Evolutionary conservation across 495 filamentous ascomycete genomes (phyloP).

Genomic region (Annulohypoxylon stygium): DNA sequence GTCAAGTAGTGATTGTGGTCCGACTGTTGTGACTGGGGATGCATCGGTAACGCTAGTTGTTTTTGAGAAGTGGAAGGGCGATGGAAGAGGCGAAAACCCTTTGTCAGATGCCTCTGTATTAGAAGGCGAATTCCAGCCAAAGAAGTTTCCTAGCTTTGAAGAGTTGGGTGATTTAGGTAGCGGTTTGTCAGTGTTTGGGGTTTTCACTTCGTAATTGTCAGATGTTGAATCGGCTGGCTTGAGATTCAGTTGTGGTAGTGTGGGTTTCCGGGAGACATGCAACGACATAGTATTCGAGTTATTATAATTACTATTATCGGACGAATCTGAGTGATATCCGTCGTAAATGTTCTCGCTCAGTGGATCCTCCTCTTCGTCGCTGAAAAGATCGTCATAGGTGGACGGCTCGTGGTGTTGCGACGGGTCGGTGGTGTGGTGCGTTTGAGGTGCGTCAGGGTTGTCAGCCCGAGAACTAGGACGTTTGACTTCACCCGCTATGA

Average conservation of each 20-base stretch:
- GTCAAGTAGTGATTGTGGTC: slow-evolving; percentile 54
- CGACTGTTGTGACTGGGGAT: slow-evolving; percentile 55
- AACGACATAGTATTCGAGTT: slow-evolving; percentile 58
- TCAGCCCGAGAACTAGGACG: slow-evolving; percentile 52
- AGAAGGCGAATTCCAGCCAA: slow-evolving; percentile 66
- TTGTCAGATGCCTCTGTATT: slow-evolving; percentile 64
- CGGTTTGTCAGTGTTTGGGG: slow-evolving; percentile 62
- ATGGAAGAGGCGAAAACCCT: slow-evolving; percentile 64
- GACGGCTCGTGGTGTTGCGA: slow-evolving; percentile 44
- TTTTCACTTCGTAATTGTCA: slow-evolving; percentile 47
- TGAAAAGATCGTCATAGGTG: slow-evolving; percentile 55
- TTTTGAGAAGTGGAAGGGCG: slow-evolving; percentile 57
- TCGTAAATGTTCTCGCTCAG: slow-evolving; percentile 52
- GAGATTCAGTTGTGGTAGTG: slow-evolving; percentile 64
- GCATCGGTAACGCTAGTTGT: slow-evolving; percentile 55
- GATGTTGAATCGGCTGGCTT: slow-evolving; percentile 50
- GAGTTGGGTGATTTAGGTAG: slow-evolving; percentile 66
- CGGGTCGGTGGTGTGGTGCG: slow-evolving; percentile 40
- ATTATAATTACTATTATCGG: slow-evolving; percentile 48
- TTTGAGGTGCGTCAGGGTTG: slow-evolving; percentile 57
- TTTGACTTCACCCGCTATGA: slow-evolving; percentile 51
- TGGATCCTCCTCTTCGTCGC: slow-evolving; percentile 54
- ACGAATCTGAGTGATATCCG: slow-evolving; percentile 52
- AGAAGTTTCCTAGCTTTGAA: slow-evolving; percentile 65
- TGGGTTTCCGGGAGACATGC: slow-evolving; percentile 58